Conservation (phyloP, 305 asterid species). For the Solanum hybrid region DNA sequence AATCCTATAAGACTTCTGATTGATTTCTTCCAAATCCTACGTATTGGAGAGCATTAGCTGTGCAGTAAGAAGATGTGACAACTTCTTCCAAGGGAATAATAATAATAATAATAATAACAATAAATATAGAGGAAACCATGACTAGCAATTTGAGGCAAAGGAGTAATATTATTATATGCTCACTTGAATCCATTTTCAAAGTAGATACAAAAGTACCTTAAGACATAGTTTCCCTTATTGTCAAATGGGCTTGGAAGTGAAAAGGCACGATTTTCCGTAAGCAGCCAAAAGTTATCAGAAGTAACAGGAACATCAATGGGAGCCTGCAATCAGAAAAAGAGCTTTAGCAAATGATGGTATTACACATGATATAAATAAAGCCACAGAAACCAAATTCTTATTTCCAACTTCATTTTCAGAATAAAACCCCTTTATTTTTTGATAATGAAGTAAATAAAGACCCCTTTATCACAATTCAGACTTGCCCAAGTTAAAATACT, state of each 20-base stretch:
- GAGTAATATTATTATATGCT: background rate
- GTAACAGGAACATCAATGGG: constrained; percentile 83
- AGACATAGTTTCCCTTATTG: constrained; percentile 82
- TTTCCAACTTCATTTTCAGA: background rate
- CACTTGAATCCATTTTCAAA: background rate
- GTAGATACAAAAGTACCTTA: constrained; percentile 47
- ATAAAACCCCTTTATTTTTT: background rate
- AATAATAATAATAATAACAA: background rate
- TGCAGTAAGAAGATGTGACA: background rate
- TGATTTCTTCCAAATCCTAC: background rate
- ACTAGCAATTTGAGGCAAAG: background rate
- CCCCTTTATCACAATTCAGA: background rate
- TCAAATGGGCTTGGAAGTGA: constrained; percentile 82
- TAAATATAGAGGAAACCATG: background rate
- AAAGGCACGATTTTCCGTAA: constrained; percentile 53
- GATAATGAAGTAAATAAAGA: background rate
- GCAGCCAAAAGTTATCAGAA: constrained; percentile 88
- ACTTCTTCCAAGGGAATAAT: background rate
- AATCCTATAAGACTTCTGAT: background rate
- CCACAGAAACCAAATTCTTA: background rate
- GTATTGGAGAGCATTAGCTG: background rate
- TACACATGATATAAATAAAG: background rate
- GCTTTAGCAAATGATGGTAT: background rate
- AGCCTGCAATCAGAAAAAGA: constrained; percentile 48
- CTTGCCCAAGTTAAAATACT: background rate